phyloP scores from a whole-genome alignment of 1,139 yeast genomes.

The Wickerhamomyces sp. region DNA sequence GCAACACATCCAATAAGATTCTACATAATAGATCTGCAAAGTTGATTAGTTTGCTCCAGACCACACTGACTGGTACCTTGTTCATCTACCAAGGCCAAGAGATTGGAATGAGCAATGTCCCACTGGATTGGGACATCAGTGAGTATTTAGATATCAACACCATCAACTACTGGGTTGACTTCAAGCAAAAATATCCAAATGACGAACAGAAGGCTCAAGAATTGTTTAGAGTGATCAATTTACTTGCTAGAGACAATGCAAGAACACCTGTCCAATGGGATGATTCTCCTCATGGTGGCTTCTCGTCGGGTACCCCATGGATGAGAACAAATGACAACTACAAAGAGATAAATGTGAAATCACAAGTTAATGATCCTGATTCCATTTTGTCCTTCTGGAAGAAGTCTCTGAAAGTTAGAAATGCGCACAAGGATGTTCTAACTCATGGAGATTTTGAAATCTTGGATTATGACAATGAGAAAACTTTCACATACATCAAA shows the following conservation, averaged over 20 bases:
- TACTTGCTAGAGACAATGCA: constrained; percentile 48
- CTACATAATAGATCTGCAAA: constrained; percentile 34
- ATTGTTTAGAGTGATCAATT: constrained; percentile 32
- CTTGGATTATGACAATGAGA: constrained; percentile 34
- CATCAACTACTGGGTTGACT: constrained; percentile 36
- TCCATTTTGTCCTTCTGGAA: constrained; percentile 46
- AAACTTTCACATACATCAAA: constrained; percentile 38
- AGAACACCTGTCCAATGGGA: constrained; percentile 62
- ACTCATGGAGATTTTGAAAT: constrained; percentile 45
- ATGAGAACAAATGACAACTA: constrained; percentile 48
- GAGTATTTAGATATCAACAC: constrained; percentile 50
- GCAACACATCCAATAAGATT: constrained; percentile 35
- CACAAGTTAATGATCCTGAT: constrained; percentile 40
- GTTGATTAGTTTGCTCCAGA: constrained; percentile 41
- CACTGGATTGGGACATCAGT: constrained; percentile 40
- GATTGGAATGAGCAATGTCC: constrained; percentile 48
- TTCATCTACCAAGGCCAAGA: constrained; percentile 60
- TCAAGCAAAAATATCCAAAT: constrained; percentile 30
- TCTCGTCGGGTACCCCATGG: constrained; percentile 50
- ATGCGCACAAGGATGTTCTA: constrained; percentile 37
- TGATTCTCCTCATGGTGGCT: constrained; percentile 39
- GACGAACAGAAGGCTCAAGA: constrained; percentile 28
- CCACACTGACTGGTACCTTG: constrained; percentile 49
- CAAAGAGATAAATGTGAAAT: constrained; percentile 42
- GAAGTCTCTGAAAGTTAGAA: constrained; percentile 39